Percentiles rank a stretch among this genome's conserved stretches.
Evolutionary conservation across 352 stramenopile genomes (phyloP).

Genomic region (Globisporangium polare): DNA sequence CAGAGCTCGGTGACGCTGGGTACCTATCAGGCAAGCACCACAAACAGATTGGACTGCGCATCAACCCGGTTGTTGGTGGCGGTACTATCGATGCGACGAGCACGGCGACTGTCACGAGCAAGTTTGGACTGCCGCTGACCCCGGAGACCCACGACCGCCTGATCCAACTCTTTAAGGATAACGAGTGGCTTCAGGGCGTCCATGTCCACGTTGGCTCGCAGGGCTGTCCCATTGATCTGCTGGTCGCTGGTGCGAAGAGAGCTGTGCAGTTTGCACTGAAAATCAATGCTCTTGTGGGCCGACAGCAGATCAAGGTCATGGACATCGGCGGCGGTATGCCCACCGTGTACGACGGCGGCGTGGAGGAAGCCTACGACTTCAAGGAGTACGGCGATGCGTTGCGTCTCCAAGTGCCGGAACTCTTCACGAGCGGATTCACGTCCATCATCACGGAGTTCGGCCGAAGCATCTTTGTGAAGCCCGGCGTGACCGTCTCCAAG

Average conservation of each 20-base stretch:
- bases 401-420: constrained; percentile 57
- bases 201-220: constrained; percentile 90
- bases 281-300: constrained; percentile 58
- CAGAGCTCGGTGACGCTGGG: constrained; percentile 22
- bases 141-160: constrained; percentile 45
- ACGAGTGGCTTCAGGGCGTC: constrained; percentile 84
- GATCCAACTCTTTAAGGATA: constrained; percentile 52
- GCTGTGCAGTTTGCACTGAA: constrained; percentile 75
- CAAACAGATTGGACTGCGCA: constrained; percentile 80
- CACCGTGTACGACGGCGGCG: constrained; percentile 81
- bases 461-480: constrained; percentile 83
- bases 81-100: constrained; percentile 85
- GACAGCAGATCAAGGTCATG: constrained; percentile 67
- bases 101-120: constrained; percentile 86
- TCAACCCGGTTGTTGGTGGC: constrained; percentile 89
- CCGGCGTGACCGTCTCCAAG: constrained; percentile 77
- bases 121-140: constrained; percentile 88
- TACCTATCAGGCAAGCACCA: constrained; percentile 26
- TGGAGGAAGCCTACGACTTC: constrained; percentile 71
- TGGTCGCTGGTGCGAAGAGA: constrained; percentile 72
- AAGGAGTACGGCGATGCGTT: constrained; percentile 73
- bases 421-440: constrained; percentile 78
- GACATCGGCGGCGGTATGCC: constrained; percentile 92
- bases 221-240: constrained; percentile 78
- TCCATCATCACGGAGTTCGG: constrained; percentile 93